Conservation (phyloP, 345 rosid species). For the Brassica juncea region DNA sequence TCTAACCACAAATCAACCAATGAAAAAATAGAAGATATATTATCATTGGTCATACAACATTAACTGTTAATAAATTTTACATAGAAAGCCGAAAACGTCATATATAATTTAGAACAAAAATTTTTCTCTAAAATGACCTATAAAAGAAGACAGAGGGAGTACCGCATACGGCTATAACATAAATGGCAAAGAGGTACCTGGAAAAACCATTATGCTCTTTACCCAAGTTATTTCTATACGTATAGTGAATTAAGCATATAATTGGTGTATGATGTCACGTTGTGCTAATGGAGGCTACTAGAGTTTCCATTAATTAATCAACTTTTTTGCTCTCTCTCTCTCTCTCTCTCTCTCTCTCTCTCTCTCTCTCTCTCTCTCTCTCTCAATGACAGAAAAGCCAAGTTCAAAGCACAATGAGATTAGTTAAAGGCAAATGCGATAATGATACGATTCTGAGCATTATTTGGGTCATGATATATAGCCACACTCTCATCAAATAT, state of each 20-base stretch:
- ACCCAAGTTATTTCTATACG: background rate
- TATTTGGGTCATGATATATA: constrained; percentile 30
- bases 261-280: constrained; percentile 26
- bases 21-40: too few species aligned
- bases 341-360: constrained; percentile 8
- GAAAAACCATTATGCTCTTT: background rate
- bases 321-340: background rate
- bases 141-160: too few species aligned
- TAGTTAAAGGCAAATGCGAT: constrained; percentile 10
- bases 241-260: background rate
- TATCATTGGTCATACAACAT: too few species aligned
- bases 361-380: background rate
- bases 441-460: constrained; percentile 38
- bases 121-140: too few species aligned
- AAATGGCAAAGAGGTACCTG: background rate
- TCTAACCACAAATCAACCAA: too few species aligned
- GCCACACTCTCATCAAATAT: constrained; percentile 25
- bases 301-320: constrained; percentile 34
- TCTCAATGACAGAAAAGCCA: constrained; percentile 11
- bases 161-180: background rate
- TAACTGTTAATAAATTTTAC: too few species aligned
- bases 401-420: constrained; percentile 26
- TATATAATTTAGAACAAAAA: too few species aligned
- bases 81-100: too few species aligned
- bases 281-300: constrained; percentile 25